These are phyloP conservation scores for Lentinus brumalis DNA, from an alignment of 768 basidiomycete genomes.

Conservation along the genomic window DNA sequence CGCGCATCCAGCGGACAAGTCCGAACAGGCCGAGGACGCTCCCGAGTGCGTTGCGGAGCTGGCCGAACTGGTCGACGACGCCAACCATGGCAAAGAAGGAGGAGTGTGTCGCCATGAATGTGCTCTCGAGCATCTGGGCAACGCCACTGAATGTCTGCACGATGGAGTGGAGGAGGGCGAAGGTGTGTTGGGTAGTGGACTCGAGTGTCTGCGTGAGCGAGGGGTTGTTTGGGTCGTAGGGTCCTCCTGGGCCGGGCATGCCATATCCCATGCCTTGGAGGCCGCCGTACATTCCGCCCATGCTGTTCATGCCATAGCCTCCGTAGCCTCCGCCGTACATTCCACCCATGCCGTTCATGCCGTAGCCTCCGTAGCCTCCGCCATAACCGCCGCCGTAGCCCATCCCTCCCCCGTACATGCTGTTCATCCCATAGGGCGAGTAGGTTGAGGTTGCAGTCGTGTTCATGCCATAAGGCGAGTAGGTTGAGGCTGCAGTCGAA, in stretches of 20 bases:
- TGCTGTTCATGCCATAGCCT: slow-evolving; percentile 37
- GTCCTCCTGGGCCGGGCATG: slow-evolving; percentile 42
- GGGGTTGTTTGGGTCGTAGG: slow-evolving; percentile 53
- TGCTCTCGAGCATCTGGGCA: slow-evolving; percentile 96
- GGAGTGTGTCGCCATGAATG: slow-evolving; percentile 96
- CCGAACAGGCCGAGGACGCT: slow-evolving; percentile 94
- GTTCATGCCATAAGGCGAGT: slow-evolving; percentile 48
- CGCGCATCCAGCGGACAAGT: slow-evolving; percentile 82
- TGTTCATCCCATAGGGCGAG: slow-evolving; percentile 46
- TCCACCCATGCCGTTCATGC: slow-evolving; percentile 33
- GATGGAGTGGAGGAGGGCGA: slow-evolving; percentile 89
- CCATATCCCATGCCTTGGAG: slow-evolving; percentile 41
- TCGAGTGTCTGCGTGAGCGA: slow-evolving; percentile 89
- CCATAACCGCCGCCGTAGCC: slow-evolving; percentile 43
- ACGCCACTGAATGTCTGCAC: slow-evolving; percentile 95
- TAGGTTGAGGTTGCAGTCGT: slow-evolving; percentile 42
- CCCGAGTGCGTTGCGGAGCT: slow-evolving; percentile 88
- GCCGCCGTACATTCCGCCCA: slow-evolving; percentile 44
- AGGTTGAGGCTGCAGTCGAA: slow-evolving; percentile 26
- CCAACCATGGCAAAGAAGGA: slow-evolving; percentile 97
- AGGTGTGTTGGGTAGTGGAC: slow-evolving; percentile 87
- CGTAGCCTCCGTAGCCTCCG: slow-evolving; percentile 46
- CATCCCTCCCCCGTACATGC: slow-evolving; percentile 41
- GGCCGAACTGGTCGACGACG: slow-evolving; percentile 92
- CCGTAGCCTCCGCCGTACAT: slow-evolving; percentile 45